A percentile compares a stretch with the other conserved stretches of the same genome.
Conservation (phyloP, 2,329 filamentous ascomycete species). For the Drechslerella coelobrocha region DNA sequence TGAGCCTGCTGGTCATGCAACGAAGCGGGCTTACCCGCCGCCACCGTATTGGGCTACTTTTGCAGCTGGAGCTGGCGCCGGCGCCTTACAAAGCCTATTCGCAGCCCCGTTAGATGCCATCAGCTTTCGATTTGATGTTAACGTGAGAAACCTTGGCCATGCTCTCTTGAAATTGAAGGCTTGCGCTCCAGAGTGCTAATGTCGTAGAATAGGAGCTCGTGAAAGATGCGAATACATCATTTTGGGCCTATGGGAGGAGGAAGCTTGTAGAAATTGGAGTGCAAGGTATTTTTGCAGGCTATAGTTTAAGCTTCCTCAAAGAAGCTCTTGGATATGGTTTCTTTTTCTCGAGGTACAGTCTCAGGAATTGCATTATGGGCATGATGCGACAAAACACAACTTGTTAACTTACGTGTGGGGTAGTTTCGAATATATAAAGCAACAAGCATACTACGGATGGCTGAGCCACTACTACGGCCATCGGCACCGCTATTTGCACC, state of each 20-base stretch:
- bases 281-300: constrained; percentile 76
- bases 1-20: constrained; percentile 66
- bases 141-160: constrained; percentile 59
- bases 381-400: background rate
- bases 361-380: background rate
- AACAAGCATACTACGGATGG: constrained; percentile 74
- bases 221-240: constrained; percentile 64
- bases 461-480: constrained; percentile 74
- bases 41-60: constrained; percentile 70
- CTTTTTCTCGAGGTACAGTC: constrained; percentile 64
- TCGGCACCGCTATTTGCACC: constrained; percentile 59
- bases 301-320: constrained; percentile 68
- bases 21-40: constrained; percentile 73
- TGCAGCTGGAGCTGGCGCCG: constrained; percentile 72
- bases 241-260: constrained; percentile 74
- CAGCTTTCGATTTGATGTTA: constrained; percentile 72
- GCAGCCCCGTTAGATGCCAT: constrained; percentile 79
- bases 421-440: constrained; percentile 75
- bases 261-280: constrained; percentile 75
- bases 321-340: constrained; percentile 54
- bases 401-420: background rate
- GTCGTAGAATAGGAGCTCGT: constrained; percentile 24
- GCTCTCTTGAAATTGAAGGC: background rate
- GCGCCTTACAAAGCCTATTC: constrained; percentile 72
- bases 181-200: background rate